Conservation (phyloP, 2,329 filamentous ascomycete genomes). For the Aspergillus oerlinghausenensis region DNA sequence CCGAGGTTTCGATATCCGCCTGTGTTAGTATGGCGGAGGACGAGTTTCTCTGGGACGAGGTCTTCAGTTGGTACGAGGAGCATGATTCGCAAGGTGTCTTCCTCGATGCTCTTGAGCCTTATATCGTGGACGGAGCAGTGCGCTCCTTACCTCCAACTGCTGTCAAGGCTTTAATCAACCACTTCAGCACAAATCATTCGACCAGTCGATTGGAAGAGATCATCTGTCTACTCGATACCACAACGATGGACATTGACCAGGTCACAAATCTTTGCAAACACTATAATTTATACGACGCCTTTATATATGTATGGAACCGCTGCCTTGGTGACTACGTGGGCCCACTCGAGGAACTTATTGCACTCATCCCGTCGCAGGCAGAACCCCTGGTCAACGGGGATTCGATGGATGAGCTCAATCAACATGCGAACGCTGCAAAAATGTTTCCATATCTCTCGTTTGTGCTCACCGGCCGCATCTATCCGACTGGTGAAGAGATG, state of each 20-base stretch:
- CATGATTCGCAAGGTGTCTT: constrained; percentile 69
- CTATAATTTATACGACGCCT: constrained; percentile 86
- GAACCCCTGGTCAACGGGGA: constrained; percentile 27
- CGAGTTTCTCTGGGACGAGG: constrained; percentile 84
- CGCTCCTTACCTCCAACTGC: constrained; percentile 72
- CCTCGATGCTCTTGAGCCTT: constrained; percentile 80
- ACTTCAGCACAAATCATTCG: constrained; percentile 72
- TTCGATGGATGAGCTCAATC: constrained; percentile 54
- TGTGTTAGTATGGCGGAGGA: constrained; percentile 72
- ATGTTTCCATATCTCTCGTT: constrained; percentile 95
- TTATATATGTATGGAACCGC: constrained; percentile 96
- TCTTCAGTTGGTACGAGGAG: constrained; percentile 87
- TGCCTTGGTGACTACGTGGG: constrained; percentile 86
- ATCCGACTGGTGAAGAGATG: constrained; percentile 77
- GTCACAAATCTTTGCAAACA: constrained; percentile 86
- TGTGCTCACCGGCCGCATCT: constrained; percentile 81
- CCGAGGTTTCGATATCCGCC: constrained; percentile 76
- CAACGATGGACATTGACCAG: constrained; percentile 90
- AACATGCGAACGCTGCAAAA: constrained; percentile 68
- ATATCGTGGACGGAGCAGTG: constrained; percentile 75
- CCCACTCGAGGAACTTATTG: constrained; percentile 76
- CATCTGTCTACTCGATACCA: constrained; percentile 86
- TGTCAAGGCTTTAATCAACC: constrained; percentile 77
- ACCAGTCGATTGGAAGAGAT: constrained; percentile 84
- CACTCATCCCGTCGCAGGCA: constrained; percentile 31